Evolutionary conservation across 2,329 filamentous ascomycete genomes (phyloP).

Genomic region (Alternaria panax): DNA sequence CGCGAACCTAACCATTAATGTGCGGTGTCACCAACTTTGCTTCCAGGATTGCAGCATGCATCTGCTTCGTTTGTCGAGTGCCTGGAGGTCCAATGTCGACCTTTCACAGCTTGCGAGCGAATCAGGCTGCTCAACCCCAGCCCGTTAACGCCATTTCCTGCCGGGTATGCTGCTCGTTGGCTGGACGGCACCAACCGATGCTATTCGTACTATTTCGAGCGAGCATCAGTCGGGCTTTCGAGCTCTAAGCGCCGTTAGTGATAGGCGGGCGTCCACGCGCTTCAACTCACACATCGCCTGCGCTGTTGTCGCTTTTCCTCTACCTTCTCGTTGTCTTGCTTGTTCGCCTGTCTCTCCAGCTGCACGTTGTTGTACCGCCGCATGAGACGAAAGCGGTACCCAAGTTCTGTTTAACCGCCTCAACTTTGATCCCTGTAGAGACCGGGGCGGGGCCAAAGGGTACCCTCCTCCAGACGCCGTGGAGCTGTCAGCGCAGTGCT

Average conservation of each 20-base stretch:
- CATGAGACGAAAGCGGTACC: slow-evolving; percentile 49
- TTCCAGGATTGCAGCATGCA: slow-evolving; percentile 38
- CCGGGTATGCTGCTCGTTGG: slow-evolving; percentile 36
- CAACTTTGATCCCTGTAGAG: slow-evolving; percentile 43
- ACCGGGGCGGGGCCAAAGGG: slow-evolving; percentile 49
- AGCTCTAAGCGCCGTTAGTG: slow-evolving; percentile 49
- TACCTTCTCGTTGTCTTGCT: slow-evolving; percentile 34
- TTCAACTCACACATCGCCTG: slow-evolving; percentile 38
- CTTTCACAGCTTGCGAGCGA: slow-evolving; percentile 34
- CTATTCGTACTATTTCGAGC: slow-evolving; percentile 48
- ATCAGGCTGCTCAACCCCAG: slow-evolving; percentile 37
- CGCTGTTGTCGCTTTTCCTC: slow-evolving; percentile 42
- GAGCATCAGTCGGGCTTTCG: slow-evolving; percentile 39
- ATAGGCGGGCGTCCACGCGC: slow-evolving; percentile 46
- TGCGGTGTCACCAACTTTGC: slow-evolving; percentile 42
- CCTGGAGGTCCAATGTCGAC: slow-evolving; percentile 34
- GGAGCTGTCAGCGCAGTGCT: slow-evolving; percentile 44
- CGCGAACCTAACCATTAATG: slow-evolving; percentile 45
- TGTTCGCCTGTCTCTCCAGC: slow-evolving; percentile 44
- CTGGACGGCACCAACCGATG: slow-evolving; percentile 35
- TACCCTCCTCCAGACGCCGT: slow-evolving; percentile 49
- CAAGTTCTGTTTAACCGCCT: slow-evolving; percentile 47
- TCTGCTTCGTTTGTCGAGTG: slow-evolving; percentile 39
- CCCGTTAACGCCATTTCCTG: slow-evolving; percentile 46
- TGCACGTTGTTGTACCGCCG: slow-evolving; percentile 44